Conservation (phyloP, 2,329 filamentous ascomycete species). For the Iodosphaeria phyllophila region DNA sequence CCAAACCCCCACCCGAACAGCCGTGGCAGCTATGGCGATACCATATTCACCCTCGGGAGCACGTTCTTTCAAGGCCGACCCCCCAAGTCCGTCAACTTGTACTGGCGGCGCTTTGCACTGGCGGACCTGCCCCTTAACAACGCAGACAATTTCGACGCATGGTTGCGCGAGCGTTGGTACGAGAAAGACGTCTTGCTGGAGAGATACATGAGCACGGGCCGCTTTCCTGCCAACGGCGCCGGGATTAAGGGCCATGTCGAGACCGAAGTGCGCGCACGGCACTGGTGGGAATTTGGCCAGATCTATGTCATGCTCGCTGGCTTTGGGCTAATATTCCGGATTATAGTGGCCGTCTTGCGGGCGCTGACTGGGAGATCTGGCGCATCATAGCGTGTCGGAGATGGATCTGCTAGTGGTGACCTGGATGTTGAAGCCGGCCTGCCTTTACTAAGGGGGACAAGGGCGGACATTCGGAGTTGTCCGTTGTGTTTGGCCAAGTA, state of each 20-base stretch:
- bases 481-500: no score
- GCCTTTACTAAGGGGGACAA: no score
- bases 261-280: conserved; percentile 34
- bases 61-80: conserved; percentile 79
- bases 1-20: conserved; percentile 17
- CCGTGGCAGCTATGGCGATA: conserved; percentile 70
- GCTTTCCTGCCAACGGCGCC: conserved; percentile 54
- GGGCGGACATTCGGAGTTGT: no score
- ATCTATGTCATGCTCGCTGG: conserved; percentile 31
- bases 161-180: conserved; percentile 74
- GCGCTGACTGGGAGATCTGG: no score
- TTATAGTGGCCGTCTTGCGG: conserved; percentile 10
- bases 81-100: conserved; percentile 90
- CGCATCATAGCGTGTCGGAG: no score
- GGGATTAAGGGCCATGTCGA: conserved; percentile 31
- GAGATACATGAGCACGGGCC: conserved; percentile 56
- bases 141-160: conserved; percentile 57
- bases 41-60: conserved; percentile 70
- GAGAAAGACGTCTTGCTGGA: conserved; percentile 87
- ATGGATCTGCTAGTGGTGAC: no score
- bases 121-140: conserved; percentile 65
- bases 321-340: conserved; percentile 21
- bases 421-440: no score
- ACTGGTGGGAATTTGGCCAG: conserved; percentile 35
- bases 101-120: conserved; percentile 76